Base-by-base conservation (phyloP, 805 yeast genomes). In the Starmera pachycereana region DNA sequence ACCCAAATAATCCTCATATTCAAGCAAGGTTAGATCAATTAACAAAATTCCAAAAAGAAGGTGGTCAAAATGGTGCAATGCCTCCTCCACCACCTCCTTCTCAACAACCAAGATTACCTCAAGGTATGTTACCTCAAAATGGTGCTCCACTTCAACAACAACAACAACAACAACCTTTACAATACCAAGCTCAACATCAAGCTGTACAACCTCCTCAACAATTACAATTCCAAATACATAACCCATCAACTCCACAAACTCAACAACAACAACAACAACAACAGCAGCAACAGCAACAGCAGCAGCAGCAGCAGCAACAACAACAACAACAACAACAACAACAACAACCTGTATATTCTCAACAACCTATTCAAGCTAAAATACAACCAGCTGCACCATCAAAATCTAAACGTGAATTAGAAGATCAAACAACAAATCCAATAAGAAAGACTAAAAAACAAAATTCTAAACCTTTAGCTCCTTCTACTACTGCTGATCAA, bases 1-100 rank as follows among this genome's bases (percentile, higher is more conserved):
- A 92, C 57, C 97, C 97, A 33, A 83, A 77, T 47, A 90, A 92
- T 58, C 86, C 92, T 38, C 97, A 89, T 61, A 92, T 92, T 54
- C 88, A 87, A 65, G 89, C 90, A 37, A 76, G 98, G 51, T 72
- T 92, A 51, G 92, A 88, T 48, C 95, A 88, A 51, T 69, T 92
- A 55, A 76, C 79, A 40, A 76, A 78, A 55, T 76, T 76, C 60
- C 81, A 78, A 62, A 76, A 77, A 50, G 81, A 78, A 48, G 83
- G 84, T 39, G 77, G 78, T 45, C 74, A 76, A 41, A 63, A 40
- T 59, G 68, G 46, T 58, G 66, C 49, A 37, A 51, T 62, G 41
- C 72, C 77, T 18, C 76, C 77, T 4, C 78, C 76, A 37, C 82
- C 83, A 10, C 83, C 83, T n/a, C 81, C 87, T 51, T 66, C 72